Evolutionary conservation across 768 basidiomycete species (phyloP).

Genomic region (Collybia nuda): DNA sequence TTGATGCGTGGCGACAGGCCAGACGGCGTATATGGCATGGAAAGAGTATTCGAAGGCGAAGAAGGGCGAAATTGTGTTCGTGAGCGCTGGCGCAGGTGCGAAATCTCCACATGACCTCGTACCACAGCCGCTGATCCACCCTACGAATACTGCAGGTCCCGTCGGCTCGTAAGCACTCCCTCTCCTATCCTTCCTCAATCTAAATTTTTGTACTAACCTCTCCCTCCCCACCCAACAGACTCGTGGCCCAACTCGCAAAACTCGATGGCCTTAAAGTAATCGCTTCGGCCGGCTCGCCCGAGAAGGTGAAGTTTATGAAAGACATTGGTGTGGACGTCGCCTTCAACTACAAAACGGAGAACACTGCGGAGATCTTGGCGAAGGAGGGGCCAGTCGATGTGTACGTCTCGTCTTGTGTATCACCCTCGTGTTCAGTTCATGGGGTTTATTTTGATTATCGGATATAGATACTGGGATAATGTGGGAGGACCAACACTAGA

Average conservation of each 20-base stretch:
- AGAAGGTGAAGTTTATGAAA: conserved; percentile 63
- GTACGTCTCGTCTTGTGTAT: conserved; percentile 16
- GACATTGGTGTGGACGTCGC: conserved; percentile 63
- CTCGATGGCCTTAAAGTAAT: conserved; percentile 60
- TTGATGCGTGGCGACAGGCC: conserved; percentile 7
- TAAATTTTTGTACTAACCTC: neutral
- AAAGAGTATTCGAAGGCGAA: conserved; percentile 36
- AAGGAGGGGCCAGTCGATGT: conserved; percentile 50
- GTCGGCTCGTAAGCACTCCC: conserved; percentile 56
- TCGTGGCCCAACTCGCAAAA: conserved; percentile 54
- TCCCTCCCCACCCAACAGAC: conserved; percentile 16
- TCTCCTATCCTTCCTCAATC: neutral
- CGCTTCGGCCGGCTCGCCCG: conserved; percentile 67
- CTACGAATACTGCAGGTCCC: conserved; percentile 25
- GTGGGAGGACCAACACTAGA: conserved; percentile 64
- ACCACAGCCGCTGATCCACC: neutral
- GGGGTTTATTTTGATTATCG: neutral
- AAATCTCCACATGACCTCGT: neutral
- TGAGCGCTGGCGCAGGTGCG: conserved; percentile 35
- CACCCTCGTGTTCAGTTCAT: neutral
- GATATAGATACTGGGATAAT: conserved; percentile 50
- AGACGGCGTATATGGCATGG: conserved; percentile 39
- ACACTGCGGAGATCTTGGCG: conserved; percentile 47
- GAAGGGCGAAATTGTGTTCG: conserved; percentile 38
- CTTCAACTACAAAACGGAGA: conserved; percentile 71